A percentile compares a stretch with the other conserved stretches of the same genome.
These are phyloP conservation scores for Choiromyces venosus DNA, from an alignment of 495 filamentous ascomycete species.

Conservation along the genomic window DNA sequence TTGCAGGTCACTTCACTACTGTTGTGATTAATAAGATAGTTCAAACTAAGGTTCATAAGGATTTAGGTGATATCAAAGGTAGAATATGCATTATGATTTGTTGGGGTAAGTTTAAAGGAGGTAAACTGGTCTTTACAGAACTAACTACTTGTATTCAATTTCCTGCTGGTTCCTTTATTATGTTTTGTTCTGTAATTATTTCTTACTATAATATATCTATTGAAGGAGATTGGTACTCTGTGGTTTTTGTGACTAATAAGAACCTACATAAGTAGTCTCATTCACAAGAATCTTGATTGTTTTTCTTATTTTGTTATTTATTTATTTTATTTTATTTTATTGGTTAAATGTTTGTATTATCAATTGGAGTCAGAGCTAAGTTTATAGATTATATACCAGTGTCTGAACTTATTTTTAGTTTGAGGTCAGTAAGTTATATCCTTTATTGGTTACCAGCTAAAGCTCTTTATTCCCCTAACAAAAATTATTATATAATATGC, in stretches of 20 bases:
- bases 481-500: too few relatives aligned
- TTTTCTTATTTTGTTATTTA: too few relatives aligned
- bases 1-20: background rate
- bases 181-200: background rate
- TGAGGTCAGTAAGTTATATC: too few relatives aligned
- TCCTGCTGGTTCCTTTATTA: slow-evolving; percentile 2
- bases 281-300: background rate
- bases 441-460: too few relatives aligned
- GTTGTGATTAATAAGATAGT: background rate
- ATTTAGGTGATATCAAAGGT: slow-evolving; percentile 5
- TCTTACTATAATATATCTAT: background rate
- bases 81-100: background rate
- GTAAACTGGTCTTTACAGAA: background rate
- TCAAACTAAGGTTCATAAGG: background rate
- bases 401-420: too few relatives aligned
- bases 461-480: too few relatives aligned
- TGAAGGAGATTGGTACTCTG: background rate
- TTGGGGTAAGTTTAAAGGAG: background rate
- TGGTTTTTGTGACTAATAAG: background rate
- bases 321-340: too few relatives aligned
- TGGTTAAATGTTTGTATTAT: too few relatives aligned
- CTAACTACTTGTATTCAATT: background rate
- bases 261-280: background rate
- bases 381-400: too few relatives aligned
- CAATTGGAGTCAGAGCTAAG: too few relatives aligned